Base-by-base conservation (phyloP, 306 rosid species). In the Ceratonia siliqua region DNA sequence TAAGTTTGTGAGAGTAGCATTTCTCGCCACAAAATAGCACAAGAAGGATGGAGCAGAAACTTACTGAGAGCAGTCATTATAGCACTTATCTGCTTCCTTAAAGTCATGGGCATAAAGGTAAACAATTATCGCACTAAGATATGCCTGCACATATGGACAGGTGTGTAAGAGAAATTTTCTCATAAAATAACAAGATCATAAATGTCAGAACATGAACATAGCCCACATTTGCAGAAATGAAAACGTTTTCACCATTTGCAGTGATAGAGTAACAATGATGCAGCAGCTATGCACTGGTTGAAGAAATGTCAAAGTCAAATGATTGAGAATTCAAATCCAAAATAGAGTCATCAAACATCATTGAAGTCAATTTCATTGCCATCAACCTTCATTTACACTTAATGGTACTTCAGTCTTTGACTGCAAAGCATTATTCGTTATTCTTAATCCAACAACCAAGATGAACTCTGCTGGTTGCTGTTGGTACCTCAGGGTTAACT, bases 51-150 rank as follows among this genome's bases (percentile, higher is more conserved):
- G 32, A 70, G 63, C 36, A 54, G 68, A 10, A 76, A 86, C 98
- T 86, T 83, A 92, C 99, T 92, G 97, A 55, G 85, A 86, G 56
- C 97, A 92, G 85, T 94, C 99, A 71, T 92, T 90, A 80, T 86
- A 94, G 87, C 96, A 92, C 86, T 92, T 82, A 83, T 94, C 95
- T 52, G 99, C 99, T 89, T 94, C 92, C 81, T 86, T 88, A 76
- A 88, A 82, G 85, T 94, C 95, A 78, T 88, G 86, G 28, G 92
- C 88, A 68, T 92, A 94, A 46, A 94, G 92, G 87, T 92, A 85
- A 79, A 92, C 68, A 72, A 94, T 80, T 75, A 94, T 90, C 5
- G 93, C 95, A 78, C 95, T 82, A 53, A 94, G 97, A 77, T 94
- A 94, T 58, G 96, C 99, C 99, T 94, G 93, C 80, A 76, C 67